Conservation (phyloP, 2,329 filamentous ascomycete genomes). For the Epichloe typhina region DNA sequence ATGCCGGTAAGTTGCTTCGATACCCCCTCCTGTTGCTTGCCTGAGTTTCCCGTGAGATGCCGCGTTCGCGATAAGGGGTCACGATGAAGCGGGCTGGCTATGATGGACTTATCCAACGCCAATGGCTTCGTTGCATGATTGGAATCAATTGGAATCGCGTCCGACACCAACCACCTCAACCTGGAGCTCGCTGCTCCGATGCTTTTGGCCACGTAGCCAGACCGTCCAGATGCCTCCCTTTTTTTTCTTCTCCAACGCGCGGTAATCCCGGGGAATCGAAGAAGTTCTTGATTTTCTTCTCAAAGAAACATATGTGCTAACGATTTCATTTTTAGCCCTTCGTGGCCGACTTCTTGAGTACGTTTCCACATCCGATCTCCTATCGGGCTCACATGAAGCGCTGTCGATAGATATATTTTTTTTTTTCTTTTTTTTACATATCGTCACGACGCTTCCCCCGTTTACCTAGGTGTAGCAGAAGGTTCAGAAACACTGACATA, state of each 20-base stretch:
- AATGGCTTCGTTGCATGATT: constrained; percentile 10
- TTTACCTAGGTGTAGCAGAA: not conserved
- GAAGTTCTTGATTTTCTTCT: constrained; percentile 5
- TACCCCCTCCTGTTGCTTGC: not conserved
- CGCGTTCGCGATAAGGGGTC: constrained; percentile 15
- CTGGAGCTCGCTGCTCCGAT: not conserved
- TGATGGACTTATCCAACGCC: constrained; percentile 2
- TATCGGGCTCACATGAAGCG: not conserved
- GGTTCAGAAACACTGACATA: constrained; percentile 1
- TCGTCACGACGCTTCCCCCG: not conserved
- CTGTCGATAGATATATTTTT: not conserved
- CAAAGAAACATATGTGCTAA: constrained; percentile 18
- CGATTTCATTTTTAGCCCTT: constrained; percentile 52
- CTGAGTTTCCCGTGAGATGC: constrained; percentile 13
- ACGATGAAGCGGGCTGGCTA: not conserved
- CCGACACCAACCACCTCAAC: not conserved
- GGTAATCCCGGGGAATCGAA: constrained; percentile 1
- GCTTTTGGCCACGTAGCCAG: not conserved
- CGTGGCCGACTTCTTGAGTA: constrained; percentile 98
- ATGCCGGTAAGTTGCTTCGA: constrained; percentile 45
- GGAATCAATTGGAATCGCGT: not conserved
- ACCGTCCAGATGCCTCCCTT: not conserved
- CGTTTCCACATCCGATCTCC: constrained; percentile 29
- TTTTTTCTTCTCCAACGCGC: not conserved
- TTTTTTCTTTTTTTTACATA: not conserved